Base-by-base conservation (phyloP, 2,329 filamentous ascomycete species). In the Capronia americana region DNA sequence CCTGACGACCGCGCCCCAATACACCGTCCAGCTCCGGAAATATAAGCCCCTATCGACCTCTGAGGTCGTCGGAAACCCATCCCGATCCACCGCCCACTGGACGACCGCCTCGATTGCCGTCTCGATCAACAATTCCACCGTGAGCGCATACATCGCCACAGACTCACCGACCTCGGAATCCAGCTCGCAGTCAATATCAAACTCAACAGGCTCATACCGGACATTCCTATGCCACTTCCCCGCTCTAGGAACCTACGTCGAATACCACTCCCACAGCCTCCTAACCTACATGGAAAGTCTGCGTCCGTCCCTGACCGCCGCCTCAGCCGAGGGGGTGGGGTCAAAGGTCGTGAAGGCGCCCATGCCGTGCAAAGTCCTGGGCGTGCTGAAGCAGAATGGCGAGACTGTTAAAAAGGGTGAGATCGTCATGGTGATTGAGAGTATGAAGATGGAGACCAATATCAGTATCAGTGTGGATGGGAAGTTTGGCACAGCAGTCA, bases 371-470 rank as follows among this genome's bases (percentile, higher is more conserved):
- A 77, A 77, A 60, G 72, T 79, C 1, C 68, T 79, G 26, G 72
- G 67, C 2, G 66, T 78, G 0, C 53, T 75, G 56, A 78, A 76
- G 63, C 71, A 75, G 34, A 72, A 74, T 48, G 75, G 74, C 2
- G 75, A 76, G 4, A 51, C 71, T 2, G 74, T 78, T 10, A 71
- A 74, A 20, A 68, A 68, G 4, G 78, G 77, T 0, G 76, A 78
- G 4, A 69, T 67, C 0, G 75, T 76, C 1, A 75, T 78, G 73
- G 73, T 78, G 0, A 73, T 77, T 58, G 77, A 82, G 73, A 81
- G 79, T 55, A 82, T 82, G 80, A 82, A 79, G 72, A 79, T 78
- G 77, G 77, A 79, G 67, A 75, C 78, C 34, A 78, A 70, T 23
- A 77, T 79, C 34, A 63, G 70, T 12, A 73, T 72, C 4, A 62